These are phyloP conservation scores for Papiliotrema nemorosa DNA, from an alignment of 1,284 basidiomycete species.

Conservation along the genomic window DNA sequence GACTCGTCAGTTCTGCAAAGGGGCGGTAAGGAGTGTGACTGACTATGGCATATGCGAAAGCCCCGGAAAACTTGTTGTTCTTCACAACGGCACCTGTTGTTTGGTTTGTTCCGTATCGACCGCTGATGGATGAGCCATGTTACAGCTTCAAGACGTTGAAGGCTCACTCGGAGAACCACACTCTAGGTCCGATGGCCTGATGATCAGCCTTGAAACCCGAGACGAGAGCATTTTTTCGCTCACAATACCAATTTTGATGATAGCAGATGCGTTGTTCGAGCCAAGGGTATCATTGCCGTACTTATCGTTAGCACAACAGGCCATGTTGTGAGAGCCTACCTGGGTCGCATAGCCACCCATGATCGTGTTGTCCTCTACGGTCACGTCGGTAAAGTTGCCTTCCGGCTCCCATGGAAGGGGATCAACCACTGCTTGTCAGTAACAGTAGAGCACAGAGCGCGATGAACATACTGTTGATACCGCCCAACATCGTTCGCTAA, in stretches of 20 bases:
- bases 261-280: constrained; percentile 24
- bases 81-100: constrained; percentile 60
- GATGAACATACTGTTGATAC: constrained; percentile 54
- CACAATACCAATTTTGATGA: constrained; percentile 44
- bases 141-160: background rate
- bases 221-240: background rate
- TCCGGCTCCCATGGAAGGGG: constrained; percentile 60
- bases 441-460: background rate
- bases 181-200: constrained; percentile 63
- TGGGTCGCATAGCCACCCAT: constrained; percentile 36
- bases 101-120: constrained; percentile 59
- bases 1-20: constrained; percentile 23
- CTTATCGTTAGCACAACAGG: background rate
- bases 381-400: constrained; percentile 65
- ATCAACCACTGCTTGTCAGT: constrained; percentile 59
- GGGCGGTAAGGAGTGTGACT: constrained; percentile 1
- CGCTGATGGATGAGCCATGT: background rate
- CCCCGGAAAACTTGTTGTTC: constrained; percentile 67
- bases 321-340: constrained; percentile 9
- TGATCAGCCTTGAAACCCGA: background rate
- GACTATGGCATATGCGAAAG: constrained; percentile 46
- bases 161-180: constrained; percentile 63
- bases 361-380: constrained; percentile 69
- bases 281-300: constrained; percentile 30
- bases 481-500: constrained; percentile 62